Conservation (phyloP, 768 basidiomycete genomes). For the Macrolepiota albuminosa region DNA sequence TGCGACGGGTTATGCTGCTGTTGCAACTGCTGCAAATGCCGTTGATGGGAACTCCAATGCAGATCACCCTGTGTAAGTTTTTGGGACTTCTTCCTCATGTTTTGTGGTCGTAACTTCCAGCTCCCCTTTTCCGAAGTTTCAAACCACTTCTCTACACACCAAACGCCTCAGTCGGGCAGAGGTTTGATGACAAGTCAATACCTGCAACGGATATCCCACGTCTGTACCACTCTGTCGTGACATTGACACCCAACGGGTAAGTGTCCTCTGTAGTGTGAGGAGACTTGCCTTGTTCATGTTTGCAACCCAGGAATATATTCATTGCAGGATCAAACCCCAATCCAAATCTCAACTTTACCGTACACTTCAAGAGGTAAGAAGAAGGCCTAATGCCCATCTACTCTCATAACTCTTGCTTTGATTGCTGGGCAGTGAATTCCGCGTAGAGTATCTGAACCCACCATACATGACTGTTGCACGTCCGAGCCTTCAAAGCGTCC, state of each 20-base stretch:
- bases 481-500: conserved; percentile 29
- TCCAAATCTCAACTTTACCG: background rate
- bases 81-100: background rate
- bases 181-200: conserved; percentile 44
- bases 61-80: conserved; percentile 24
- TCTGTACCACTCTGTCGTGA: conserved; percentile 59
- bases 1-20: conserved; percentile 6
- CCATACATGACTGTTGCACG: conserved; percentile 35
- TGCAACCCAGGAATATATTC: conserved; percentile 14
- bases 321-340: conserved; percentile 47
- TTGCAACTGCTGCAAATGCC: conserved; percentile 21
- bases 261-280: conserved; percentile 25
- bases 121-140: conserved; percentile 23
- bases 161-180: conserved; percentile 33
- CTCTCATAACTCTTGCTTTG: conserved; percentile 18
- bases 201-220: conserved; percentile 42
- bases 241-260: conserved; percentile 50
- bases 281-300: background rate
- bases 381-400: conserved; percentile 10
- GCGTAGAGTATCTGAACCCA: conserved; percentile 36
- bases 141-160: conserved; percentile 48
- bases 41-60: conserved; percentile 32
- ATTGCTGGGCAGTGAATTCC: conserved; percentile 26
- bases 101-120: background rate
- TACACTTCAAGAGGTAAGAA: conserved; percentile 5